A percentile compares a stretch with the other conserved stretches of the same genome.
Evolutionary conservation across 2,329 filamentous ascomycete genomes (phyloP).

Genomic region (Fusarium tanahbumbuense): DNA sequence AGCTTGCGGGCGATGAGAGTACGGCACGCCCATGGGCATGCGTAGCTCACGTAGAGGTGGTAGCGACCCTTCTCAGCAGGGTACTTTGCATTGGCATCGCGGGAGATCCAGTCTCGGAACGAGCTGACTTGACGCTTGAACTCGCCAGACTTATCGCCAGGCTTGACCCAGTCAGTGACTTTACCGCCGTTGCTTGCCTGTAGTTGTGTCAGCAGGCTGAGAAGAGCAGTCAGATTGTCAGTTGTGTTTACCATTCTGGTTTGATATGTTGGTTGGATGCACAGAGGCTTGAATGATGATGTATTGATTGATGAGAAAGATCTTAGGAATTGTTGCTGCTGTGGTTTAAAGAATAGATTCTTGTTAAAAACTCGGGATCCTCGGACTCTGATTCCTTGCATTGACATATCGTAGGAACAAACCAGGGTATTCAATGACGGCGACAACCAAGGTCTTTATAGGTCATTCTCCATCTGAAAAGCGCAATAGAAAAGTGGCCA

Average conservation of each 20-base stretch:
- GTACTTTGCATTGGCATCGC: constrained; percentile 77
- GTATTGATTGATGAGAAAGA: constrained; percentile 22
- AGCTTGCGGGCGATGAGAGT: constrained; percentile 88
- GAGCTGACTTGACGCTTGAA: constrained; percentile 89
- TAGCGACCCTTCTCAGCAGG: constrained; percentile 90
- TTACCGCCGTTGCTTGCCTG: constrained; percentile 38
- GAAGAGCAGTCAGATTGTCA: neutral
- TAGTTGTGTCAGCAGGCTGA: constrained; percentile 26
- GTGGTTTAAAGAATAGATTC: constrained; percentile 4
- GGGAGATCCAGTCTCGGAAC: constrained; percentile 85
- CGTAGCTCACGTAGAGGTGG: constrained; percentile 94
- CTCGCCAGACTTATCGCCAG: constrained; percentile 82
- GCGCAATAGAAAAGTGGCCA: constrained; percentile 19
- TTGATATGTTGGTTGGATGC: constrained; percentile 23
- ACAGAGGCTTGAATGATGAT: constrained; percentile 7
- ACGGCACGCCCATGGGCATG: constrained; percentile 93
- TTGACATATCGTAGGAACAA: constrained; percentile 36
- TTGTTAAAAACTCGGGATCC: constrained; percentile 29
- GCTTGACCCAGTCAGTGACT: constrained; percentile 87
- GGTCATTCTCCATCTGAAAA: constrained; percentile 2
- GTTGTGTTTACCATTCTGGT: constrained; percentile 42
- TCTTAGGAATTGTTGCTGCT: constrained; percentile 17
- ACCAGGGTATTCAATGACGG: constrained; percentile 28
- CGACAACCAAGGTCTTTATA: constrained; percentile 41
- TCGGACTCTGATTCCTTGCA: constrained; percentile 37